phyloP scores from a whole-genome alignment of 345 rosid species.

The Schrenkiella parvula region DNA sequence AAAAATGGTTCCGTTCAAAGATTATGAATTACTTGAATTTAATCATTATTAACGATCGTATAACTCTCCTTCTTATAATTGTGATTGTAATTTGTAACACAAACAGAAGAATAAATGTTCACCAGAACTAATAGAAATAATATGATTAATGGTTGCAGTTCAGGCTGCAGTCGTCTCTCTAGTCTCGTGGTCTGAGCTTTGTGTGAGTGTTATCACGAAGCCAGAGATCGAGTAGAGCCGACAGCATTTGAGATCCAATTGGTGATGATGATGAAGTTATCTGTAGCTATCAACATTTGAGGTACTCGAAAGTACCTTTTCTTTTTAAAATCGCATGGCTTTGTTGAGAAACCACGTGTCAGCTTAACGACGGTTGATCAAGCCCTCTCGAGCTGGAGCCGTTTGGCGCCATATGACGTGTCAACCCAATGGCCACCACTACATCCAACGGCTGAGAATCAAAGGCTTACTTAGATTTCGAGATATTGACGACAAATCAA shows the following conservation, averaged over 20 bases:
- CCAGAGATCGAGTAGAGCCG: not conserved
- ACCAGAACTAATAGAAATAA: not conserved
- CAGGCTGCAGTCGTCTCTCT: not conserved
- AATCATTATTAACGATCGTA: not conserved
- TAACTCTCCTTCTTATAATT: too few relatives aligned
- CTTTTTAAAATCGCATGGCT: not conserved
- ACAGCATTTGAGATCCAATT: not conserved
- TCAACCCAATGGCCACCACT: not conserved
- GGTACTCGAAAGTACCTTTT: not conserved
- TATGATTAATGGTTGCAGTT: accelerated
- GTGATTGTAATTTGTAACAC: not conserved
- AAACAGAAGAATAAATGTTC: not conserved
- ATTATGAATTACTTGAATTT: not conserved
- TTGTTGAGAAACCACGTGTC: not conserved
- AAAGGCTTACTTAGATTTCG: not conserved
- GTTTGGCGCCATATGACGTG: not conserved
- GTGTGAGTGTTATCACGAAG: not conserved
- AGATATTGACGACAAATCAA: not conserved
- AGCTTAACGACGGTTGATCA: not conserved
- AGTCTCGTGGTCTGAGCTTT: not conserved
- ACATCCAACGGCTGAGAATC: not conserved
- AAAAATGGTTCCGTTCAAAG: not conserved
- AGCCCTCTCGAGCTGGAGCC: not conserved
- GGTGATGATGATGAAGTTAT: not conserved
- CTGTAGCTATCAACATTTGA: not conserved